Evolutionary conservation across 345 rosid genomes (phyloP), one percentile per base, ranked within the genome.

Genomic region (Capsella bursapastoris): DNA sequence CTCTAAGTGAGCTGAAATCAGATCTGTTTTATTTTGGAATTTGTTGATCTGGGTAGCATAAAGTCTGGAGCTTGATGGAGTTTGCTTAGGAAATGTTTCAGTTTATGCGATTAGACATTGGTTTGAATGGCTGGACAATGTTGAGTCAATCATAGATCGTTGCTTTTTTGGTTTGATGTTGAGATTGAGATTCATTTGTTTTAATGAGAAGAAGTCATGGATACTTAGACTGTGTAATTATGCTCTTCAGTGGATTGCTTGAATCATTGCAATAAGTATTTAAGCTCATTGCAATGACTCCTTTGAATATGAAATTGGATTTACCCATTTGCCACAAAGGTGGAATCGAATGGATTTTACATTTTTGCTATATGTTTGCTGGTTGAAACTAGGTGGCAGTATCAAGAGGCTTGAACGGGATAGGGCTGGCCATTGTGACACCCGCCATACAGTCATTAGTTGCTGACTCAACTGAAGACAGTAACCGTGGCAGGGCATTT

Each of bases 401-500:
- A 44, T 86, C 87, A 38, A 86, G 95, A 83, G 92, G 92, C 18
- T 76, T 89, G 48, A 89, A 87, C 47, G 90, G 92, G 65, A 78
- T 87, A 48, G 92, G 90, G 43, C 90, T 84, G 0, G 92, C 91
- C 41, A 84, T 86, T 48, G 89, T 84, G 34, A 71, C 75, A 55
- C 92, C 92, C 0, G 88, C 92, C 37, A 84, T 87, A 45, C 82
- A 81, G 64, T 89, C 92, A 10, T 82, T 87, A 44, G 86, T 88
- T 0, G 98, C 92, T 18, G 96, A 92, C 73, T 87, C 92, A 40
- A 90, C 98, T 0, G 84, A 90, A 32, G 96, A 92, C 3, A 77
- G 80, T 83, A 88, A 88, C 77, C 90, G 91, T 0, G 98, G 98
- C 1, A 53, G 56, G 72, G 91, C 98, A 0, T 90, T 92, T 37